Evolutionary conservation across 2,329 filamentous ascomycete species (phyloP).

Genomic region (Colletotrichum viniferum): DNA sequence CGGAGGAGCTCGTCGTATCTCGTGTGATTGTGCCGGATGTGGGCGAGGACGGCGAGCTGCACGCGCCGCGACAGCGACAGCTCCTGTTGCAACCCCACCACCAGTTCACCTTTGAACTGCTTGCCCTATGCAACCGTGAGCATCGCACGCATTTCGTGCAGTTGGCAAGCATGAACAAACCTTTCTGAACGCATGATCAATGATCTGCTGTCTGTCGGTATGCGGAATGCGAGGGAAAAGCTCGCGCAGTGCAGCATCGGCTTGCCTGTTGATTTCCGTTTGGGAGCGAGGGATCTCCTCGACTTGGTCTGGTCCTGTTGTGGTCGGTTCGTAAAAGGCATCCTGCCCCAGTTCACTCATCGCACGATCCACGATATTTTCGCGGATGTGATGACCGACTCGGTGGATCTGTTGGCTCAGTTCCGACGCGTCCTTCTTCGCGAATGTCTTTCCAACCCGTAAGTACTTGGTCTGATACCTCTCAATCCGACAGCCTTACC

Average conservation of each 20-base stretch:
- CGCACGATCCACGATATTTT: slow-evolving; percentile 64
- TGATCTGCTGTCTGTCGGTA: slow-evolving; percentile 65
- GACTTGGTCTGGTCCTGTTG: slow-evolving; percentile 16
- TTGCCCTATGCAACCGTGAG: slow-evolving; percentile 44
- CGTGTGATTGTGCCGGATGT: slow-evolving; percentile 71
- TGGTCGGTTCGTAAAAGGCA: slow-evolving; percentile 20
- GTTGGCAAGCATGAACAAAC: slow-evolving; percentile 40
- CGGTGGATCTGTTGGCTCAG: slow-evolving; percentile 61
- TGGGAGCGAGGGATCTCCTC: slow-evolving; percentile 66
- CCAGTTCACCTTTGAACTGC: slow-evolving; percentile 55
- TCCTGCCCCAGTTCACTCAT: slow-evolving; percentile 21
- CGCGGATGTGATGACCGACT: slow-evolving; percentile 64
- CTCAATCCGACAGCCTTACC: slow-evolving; percentile 41
- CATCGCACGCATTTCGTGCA: not conserved
- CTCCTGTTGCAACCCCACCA: slow-evolving; percentile 61
- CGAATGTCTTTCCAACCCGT: not conserved
- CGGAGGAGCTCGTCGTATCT: slow-evolving; percentile 66
- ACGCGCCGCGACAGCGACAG: slow-evolving; percentile 65
- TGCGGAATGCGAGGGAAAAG: slow-evolving; percentile 70
- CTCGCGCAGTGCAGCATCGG: slow-evolving; percentile 65
- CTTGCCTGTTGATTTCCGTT: slow-evolving; percentile 64
- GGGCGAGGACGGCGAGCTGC: slow-evolving; percentile 68
- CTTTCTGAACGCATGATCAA: slow-evolving; percentile 67
- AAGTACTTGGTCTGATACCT: not conserved
- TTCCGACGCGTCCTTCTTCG: slow-evolving; percentile 34